These are phyloP conservation scores for Datisca glomerata DNA, from an alignment of 306 rosid species.

Conservation along the genomic window DNA sequence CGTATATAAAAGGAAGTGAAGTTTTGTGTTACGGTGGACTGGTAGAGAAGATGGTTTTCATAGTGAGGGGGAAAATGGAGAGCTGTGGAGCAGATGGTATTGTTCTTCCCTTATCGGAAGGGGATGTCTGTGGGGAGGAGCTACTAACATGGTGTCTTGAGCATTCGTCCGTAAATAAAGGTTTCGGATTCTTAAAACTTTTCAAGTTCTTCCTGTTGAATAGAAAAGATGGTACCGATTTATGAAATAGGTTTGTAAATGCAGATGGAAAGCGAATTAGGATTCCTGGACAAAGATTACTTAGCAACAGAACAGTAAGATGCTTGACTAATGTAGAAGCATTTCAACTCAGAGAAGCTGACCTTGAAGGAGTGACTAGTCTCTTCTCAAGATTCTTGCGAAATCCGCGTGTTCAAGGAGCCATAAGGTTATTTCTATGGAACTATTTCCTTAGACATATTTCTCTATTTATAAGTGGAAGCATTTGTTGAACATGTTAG, in stretches of 20 bases:
- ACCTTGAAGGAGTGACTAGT: slow-evolving; percentile 78
- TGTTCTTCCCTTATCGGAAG: slow-evolving; percentile 43
- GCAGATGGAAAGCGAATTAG: slow-evolving; percentile 44
- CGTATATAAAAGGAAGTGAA: slow-evolving; percentile 69
- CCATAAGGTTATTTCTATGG: slow-evolving; percentile 46
- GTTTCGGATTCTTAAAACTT: slow-evolving; percentile 20
- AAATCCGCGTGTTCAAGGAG: slow-evolving; percentile 62
- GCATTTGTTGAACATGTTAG: not conserved
- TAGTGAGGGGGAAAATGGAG: slow-evolving; percentile 75
- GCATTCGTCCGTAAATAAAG: slow-evolving; percentile 57
- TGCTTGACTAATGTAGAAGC: slow-evolving; percentile 80
- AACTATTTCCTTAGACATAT: not conserved
- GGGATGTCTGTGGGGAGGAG: slow-evolving; percentile 86
- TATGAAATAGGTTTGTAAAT: slow-evolving; percentile 5
- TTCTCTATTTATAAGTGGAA: not conserved
- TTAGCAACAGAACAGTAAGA: slow-evolving; percentile 48
- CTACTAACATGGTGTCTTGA: slow-evolving; percentile 84
- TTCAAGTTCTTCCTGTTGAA: not conserved
- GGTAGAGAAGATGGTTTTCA: slow-evolving; percentile 72
- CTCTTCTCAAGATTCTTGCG: slow-evolving; percentile 64
- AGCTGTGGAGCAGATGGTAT: slow-evolving; percentile 53
- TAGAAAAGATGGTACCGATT: not conserved
- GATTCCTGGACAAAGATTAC: slow-evolving; percentile 52
- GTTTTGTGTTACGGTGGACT: slow-evolving; percentile 41
- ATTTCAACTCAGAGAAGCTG: slow-evolving; percentile 61